Evolutionary conservation across 352 stramenopile genomes (phyloP), one percentile per base, ranked within the genome.

Genomic region (Peronospora destructor): DNA sequence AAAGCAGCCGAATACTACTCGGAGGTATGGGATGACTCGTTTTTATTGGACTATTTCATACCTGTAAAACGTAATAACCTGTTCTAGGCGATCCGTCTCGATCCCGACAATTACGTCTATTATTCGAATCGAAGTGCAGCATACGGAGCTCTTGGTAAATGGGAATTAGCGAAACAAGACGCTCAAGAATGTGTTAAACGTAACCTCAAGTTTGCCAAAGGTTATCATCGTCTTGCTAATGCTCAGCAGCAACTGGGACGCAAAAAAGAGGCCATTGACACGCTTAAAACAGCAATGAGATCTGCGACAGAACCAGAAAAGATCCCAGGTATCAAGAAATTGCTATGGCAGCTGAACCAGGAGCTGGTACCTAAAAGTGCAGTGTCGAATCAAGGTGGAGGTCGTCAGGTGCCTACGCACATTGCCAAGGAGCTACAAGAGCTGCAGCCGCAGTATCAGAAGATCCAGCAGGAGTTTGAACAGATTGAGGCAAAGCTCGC

Each of bases 51-150:
- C 14, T 1, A 13, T 29, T 12, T 42, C 9, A 25, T 42, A 2
- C 7, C 28, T 30, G 26, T 44, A 1, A 30, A 50, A 38, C 38
- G 14, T 11, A 35, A 45, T 45, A 38, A 6, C 11, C n/a, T 26
- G 11, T n/a, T 54, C 8, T 52, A 91, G 78, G 77, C 81, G n/a
- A 91, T 91, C 32, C 69, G 66, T 29, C 59, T 91, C 30, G 66
- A 85, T 44, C 68, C 81, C 8, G 66, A 74, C 28, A 91, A 83
- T 59, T 71, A 82, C 64, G 76, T 91, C 38, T 91, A 89, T 63
- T 91, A 91, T 66, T 91, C 81, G 23, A 91, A 91, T 60, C 25
- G 35, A 25, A 89, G 81, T 66, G 81, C 81, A 5, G 78, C 77
- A 33, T 86, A 87, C 39, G 80, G 80, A 28, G 80, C 80, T 9